These are phyloP conservation scores for Candida xyloterini DNA, from an alignment of 805 yeast genomes.

Conservation along the genomic window DNA sequence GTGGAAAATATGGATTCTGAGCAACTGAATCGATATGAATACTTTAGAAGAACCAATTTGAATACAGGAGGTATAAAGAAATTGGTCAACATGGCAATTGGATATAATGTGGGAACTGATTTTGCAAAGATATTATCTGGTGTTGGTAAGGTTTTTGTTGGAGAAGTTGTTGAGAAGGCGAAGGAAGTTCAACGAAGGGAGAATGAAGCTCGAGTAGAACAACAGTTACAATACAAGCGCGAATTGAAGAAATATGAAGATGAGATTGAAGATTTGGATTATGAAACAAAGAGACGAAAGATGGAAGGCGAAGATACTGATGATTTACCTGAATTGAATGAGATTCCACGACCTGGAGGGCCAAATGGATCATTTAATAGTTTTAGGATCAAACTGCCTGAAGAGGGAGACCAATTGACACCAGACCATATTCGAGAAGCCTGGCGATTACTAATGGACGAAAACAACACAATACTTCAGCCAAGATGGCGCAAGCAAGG, in stretches of 20 bases:
- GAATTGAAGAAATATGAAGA: conserved; percentile 27
- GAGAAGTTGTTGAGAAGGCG: conserved; percentile 84
- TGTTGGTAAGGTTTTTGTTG: conserved; percentile 82
- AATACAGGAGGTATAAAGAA: conserved; percentile 75
- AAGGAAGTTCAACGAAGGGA: conserved; percentile 63
- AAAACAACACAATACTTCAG: conserved; percentile 57
- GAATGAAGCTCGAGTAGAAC: conserved; percentile 39
- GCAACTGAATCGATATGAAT: conserved; percentile 85
- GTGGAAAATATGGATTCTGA: conserved; percentile 73
- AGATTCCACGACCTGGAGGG: conserved; percentile 22
- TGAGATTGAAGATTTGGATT: conserved; percentile 21
- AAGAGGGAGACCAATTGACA: conserved; percentile 53
- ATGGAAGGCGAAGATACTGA: conserved; percentile 39
- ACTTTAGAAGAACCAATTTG: conserved; percentile 73
- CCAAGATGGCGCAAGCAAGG: conserved; percentile 73
- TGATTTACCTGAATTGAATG: conserved; percentile 27
- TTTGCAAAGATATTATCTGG: conserved; percentile 83
- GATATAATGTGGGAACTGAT: conserved; percentile 76
- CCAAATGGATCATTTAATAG: conserved; percentile 13
- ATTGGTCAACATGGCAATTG: conserved; percentile 71
- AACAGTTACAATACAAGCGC: conserved; percentile 42
- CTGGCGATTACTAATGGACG: conserved; percentile 71
- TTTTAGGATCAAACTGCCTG: conserved; percentile 24
- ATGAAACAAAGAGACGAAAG: conserved; percentile 36
- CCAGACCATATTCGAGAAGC: conserved; percentile 90